A percentile compares a stretch with the other conserved stretches of the same genome.
These are phyloP conservation scores for Botrytis elliptica DNA, from an alignment of 2,329 filamentous ascomycete species.

Conservation along the genomic window DNA sequence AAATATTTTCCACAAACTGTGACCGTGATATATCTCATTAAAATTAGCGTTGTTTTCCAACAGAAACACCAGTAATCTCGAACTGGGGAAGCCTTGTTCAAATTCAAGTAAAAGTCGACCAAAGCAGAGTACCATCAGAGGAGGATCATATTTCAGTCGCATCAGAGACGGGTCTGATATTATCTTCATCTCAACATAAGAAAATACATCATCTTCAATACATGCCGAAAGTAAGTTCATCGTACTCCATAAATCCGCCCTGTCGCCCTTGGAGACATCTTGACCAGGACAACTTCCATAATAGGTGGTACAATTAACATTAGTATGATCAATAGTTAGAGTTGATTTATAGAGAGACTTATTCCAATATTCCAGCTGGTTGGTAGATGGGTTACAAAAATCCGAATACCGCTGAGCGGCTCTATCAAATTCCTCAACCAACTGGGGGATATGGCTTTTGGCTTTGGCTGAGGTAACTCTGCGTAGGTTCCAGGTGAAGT, in stretches of 20 bases:
- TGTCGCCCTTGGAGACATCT: background rate
- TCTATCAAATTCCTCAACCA: too few species aligned
- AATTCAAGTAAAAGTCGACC: rapidly evolving
- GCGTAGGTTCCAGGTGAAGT: too few species aligned
- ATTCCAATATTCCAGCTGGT: background rate
- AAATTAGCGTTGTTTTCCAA: background rate
- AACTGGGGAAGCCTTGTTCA: rapidly evolving
- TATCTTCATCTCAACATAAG: background rate
- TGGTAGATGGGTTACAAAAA: background rate
- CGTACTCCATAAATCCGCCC: background rate
- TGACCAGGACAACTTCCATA: background rate
- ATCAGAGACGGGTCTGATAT: background rate
- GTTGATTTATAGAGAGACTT: rapidly evolving
- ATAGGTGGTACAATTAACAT: background rate
- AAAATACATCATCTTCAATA: rapidly evolving
- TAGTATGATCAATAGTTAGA: background rate
- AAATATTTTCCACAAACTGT: background rate
- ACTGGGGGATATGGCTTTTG: too few species aligned
- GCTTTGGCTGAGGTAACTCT: too few species aligned
- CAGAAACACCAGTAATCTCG: background rate
- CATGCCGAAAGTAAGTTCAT: background rate
- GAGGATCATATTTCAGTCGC: background rate
- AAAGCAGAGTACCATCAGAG: background rate
- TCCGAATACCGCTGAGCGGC: too few species aligned
- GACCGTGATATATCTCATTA: background rate